Percentiles rank a stretch among this genome's conserved stretches.
phyloP scores from a whole-genome alignment of 2,329 filamentous ascomycete species.

The Colletotrichum theobromicola region DNA sequence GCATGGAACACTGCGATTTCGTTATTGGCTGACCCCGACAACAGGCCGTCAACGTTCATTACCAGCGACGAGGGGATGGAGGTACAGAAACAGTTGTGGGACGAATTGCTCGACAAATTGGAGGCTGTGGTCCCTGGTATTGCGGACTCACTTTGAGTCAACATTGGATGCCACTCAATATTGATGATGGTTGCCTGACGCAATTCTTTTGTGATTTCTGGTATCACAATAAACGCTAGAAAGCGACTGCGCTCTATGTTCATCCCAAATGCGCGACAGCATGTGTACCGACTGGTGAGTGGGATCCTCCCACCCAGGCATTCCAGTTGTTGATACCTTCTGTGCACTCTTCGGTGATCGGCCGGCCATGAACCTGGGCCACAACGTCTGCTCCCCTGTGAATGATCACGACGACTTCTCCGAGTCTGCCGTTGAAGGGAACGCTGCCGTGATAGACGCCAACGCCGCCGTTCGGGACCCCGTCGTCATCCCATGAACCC shows the following conservation, averaged over 20 bases:
- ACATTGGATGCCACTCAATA: not conserved
- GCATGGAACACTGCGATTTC: rapidly evolving
- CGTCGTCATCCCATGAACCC: conserved; percentile 24
- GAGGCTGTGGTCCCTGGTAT: conserved; percentile 46
- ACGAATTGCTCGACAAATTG: conserved; percentile 47
- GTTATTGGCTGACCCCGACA: not conserved
- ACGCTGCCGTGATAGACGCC: conserved; percentile 36
- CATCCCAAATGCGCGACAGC: conserved; percentile 4
- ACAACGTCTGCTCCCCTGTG: not conserved
- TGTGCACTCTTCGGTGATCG: conserved; percentile 8
- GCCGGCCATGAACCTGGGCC: conserved; percentile 10
- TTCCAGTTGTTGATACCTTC: conserved; percentile 24
- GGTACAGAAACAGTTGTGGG: conserved; percentile 41
- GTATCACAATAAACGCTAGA: not conserved
- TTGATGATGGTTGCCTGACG: not conserved
- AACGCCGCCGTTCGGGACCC: conserved; percentile 26
- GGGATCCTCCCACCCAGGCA: conserved; percentile 12
- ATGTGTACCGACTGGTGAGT: not conserved
- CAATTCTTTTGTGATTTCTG: conserved; percentile 31
- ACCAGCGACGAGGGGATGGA: conserved; percentile 39
- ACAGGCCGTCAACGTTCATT: conserved; percentile 31
- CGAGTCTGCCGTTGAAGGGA: conserved; percentile 25
- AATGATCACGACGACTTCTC: conserved; percentile 27
- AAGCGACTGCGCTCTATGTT: not conserved
- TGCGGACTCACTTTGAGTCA: not conserved